Evolutionary conservation across 116 monocot species (phyloP).

Genomic region (Cymodocea nodosa): DNA sequence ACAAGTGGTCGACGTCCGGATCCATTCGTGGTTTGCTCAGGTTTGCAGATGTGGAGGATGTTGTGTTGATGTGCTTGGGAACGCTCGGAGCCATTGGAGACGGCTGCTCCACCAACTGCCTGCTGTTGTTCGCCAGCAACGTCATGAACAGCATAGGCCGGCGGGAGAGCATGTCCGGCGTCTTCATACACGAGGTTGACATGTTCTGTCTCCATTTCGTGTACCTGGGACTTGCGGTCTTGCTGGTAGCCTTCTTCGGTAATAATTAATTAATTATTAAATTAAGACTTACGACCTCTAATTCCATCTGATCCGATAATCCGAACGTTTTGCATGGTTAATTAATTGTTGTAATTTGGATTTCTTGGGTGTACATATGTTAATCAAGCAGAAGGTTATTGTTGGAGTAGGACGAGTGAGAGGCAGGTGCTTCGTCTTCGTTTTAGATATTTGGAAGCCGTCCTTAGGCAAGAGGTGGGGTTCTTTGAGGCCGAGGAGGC

Average conservation of each 20-base stretch:
- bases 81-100: conserved; percentile 67
- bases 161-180: conserved; percentile 3
- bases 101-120: conserved; percentile 48
- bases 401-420: conserved; percentile 90
- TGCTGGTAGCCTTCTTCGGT: conserved; percentile 77
- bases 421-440: conserved; percentile 62
- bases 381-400: conserved; percentile 60
- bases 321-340: background rate
- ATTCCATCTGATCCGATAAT: too few relatives aligned
- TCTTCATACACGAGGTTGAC: conserved; percentile 69
- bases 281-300: too few relatives aligned
- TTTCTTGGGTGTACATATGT: background rate
- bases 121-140: conserved; percentile 50
- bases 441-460: conserved; percentile 58
- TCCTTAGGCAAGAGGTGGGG: conserved; percentile 67
- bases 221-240: conserved; percentile 45
- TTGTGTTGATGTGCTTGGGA: conserved; percentile 55
- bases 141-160: conserved; percentile 58
- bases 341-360: background rate
- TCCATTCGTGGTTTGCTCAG: conserved; percentile 23
- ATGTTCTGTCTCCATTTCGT: conserved; percentile 60
- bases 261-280: too few relatives aligned
- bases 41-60: conserved; percentile 49
- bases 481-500: conserved; percentile 72
- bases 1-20: background rate